These are phyloP conservation scores for Salvia miltiorrhiza DNA, from an alignment of 257 asterid species.

Conservation along the genomic window DNA sequence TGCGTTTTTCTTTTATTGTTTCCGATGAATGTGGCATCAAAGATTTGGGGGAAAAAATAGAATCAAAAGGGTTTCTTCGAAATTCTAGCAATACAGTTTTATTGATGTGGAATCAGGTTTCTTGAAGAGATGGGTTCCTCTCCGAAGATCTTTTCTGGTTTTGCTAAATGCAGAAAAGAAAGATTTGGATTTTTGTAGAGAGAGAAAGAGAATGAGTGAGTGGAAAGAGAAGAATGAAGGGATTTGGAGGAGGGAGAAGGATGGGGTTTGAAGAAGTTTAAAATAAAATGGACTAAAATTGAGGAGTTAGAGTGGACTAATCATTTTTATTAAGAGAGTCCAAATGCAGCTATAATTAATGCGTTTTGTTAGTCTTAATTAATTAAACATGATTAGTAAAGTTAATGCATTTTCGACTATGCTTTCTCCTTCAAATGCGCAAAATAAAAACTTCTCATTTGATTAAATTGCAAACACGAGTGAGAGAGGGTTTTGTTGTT, in stretches of 20 bases:
- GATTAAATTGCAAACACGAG: not conserved
- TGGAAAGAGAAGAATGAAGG: constrained; percentile 37
- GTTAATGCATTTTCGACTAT: constrained; percentile 10
- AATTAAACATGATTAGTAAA: constrained; percentile 15
- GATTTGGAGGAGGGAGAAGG: constrained; percentile 29
- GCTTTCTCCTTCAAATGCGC: constrained; percentile 10
- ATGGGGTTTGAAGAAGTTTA: constrained; percentile 35
- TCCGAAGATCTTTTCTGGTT: constrained; percentile 23
- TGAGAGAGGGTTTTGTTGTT: not conserved
- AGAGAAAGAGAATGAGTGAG: constrained; percentile 34
- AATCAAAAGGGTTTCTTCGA: constrained; percentile 18
- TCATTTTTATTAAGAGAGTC: constrained; percentile 20
- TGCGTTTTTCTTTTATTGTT: not conserved
- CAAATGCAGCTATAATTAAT: constrained; percentile 28
- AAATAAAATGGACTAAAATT: constrained; percentile 17
- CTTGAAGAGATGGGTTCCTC: constrained; percentile 22
- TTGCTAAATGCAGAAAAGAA: constrained; percentile 16
- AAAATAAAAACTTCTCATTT: not conserved
- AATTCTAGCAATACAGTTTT: constrained; percentile 4
- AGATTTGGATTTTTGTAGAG: constrained; percentile 22
- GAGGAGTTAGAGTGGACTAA: constrained; percentile 44
- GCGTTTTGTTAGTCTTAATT: constrained; percentile 6
- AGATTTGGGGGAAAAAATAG: constrained; percentile 17
- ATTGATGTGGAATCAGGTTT: constrained; percentile 53
- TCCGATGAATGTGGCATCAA: constrained; percentile 16